Conservation (phyloP, 495 filamentous ascomycete species). For the Parathielavia hyrcaniae region DNA sequence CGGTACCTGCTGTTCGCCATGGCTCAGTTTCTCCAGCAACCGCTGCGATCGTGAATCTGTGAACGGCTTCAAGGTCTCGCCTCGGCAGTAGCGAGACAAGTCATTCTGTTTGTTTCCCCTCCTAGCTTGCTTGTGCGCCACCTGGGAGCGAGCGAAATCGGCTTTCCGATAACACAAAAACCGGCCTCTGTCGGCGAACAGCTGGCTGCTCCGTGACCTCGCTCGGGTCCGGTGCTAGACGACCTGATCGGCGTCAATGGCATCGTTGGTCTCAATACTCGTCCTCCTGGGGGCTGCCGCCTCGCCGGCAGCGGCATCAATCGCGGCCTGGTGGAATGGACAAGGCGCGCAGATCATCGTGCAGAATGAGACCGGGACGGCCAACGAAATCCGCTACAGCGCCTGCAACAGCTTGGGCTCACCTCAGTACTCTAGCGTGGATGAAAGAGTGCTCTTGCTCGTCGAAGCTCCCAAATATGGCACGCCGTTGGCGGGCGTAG, state of each 20-base stretch:
- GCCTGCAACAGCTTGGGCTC: slow-evolving; percentile 29
- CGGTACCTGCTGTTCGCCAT: neutral
- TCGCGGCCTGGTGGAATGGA: slow-evolving; percentile 32
- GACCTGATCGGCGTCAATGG: slow-evolving; percentile 3
- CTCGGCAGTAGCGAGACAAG: neutral
- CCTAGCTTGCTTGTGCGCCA: neutral
- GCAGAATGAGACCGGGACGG: slow-evolving; percentile 30
- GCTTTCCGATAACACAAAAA: neutral
- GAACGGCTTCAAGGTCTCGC: neutral
- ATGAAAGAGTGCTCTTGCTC: slow-evolving; percentile 22
- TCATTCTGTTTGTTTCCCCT: neutral
- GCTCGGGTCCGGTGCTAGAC: neutral
- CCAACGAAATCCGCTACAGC: slow-evolving; percentile 33
- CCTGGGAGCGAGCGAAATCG: neutral
- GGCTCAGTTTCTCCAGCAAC: neutral
- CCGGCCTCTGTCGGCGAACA: neutral
- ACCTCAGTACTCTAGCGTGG: slow-evolving; percentile 28
- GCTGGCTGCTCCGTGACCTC: too few species aligned
- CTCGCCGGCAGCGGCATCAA: slow-evolving; percentile 22
- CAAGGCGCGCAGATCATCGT: slow-evolving; percentile 34
- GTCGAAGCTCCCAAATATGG: slow-evolving; percentile 25
- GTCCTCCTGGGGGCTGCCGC: slow-evolving; percentile 24
- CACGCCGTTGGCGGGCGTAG: slow-evolving; percentile 34
- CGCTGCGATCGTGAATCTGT: neutral
- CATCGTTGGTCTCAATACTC: slow-evolving; percentile 16